These are phyloP conservation scores for Phialophora tarda DNA, from an alignment of 2,329 filamentous ascomycete genomes.

Conservation along the genomic window DNA sequence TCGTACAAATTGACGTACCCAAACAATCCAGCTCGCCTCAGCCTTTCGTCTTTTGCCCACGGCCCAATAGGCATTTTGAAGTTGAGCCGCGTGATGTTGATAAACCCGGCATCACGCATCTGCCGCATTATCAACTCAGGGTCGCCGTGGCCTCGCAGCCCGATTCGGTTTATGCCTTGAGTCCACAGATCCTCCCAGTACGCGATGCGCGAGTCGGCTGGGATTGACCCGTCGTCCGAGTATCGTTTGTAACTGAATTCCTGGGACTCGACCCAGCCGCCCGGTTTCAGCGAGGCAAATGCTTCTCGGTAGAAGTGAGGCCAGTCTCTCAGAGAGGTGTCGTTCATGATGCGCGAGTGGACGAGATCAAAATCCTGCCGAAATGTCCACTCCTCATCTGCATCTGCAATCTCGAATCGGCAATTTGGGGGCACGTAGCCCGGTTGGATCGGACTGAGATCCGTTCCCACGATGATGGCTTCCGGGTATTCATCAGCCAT, in stretches of 20 bases:
- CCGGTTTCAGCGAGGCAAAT: not conserved
- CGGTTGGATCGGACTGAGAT: not conserved
- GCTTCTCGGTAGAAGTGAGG: not conserved
- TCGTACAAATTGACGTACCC: constrained; percentile 32
- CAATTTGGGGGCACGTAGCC: constrained; percentile 36
- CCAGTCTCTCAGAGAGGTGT: not conserved
- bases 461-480: not conserved
- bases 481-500: not conserved
- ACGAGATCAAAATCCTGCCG: not conserved
- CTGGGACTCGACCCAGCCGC: not conserved
- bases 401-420: constrained; percentile 26
- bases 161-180: not conserved
- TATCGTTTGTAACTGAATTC: not conserved
- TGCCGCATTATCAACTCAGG: not conserved
- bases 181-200: not conserved
- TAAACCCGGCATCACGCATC: not conserved
- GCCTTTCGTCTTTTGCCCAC: not conserved
- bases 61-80: not conserved
- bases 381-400: not conserved
- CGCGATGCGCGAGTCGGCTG: not conserved
- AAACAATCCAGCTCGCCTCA: not conserved
- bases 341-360: not conserved
- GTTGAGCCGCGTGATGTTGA: not conserved
- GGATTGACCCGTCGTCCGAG: not conserved
- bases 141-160: not conserved